Evolutionary conservation across 352 stramenopile genomes (phyloP), one percentile per base, ranked within the genome.

Genomic region (Phytophthora quininea): DNA sequence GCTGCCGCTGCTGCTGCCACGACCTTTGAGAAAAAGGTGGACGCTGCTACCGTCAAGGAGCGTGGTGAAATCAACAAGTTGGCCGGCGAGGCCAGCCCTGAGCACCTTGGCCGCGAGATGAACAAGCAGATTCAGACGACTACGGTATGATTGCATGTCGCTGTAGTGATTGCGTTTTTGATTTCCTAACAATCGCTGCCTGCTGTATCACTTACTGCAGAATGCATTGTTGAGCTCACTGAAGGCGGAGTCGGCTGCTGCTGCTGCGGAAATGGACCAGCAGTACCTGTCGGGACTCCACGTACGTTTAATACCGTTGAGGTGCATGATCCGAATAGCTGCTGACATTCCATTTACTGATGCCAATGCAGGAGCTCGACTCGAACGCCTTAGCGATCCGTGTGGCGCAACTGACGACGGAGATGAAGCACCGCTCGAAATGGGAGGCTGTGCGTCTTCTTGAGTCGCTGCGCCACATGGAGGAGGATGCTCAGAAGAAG

Each of bases 361-460:
- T 24, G 19, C 19, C 19, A 6, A 40, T 67, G 40, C 37, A 92
- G 84, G 79, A 90, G 43, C 64, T 94, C 53, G 86, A 92, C 53
- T 63, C 83, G 19, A 87, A 89, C 48, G 74, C 79, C 45, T 62
- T 95, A n/a, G 79, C 82, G 8, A 86, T 95, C 51, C 86, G 86
- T 31, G 83, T 95, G 27, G 84, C 86, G 2, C 86, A 95, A 57
- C 59, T 95, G 24, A 80, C 84, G 54, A 93, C 84, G 3, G 86
- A 95, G 71, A 95, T 95, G 86, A 95, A 95, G 82, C 83, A 95
- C 71, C 86, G 86, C 19, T 89, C 86, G 15, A 92, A 95, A 66
- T 95, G 86, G 86, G 86, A 95, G 64, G 84, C 86, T 31, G 81
- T 91, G 46, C 82, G 84, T 45, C 58, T 95, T 40, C 54, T 92